A percentile compares a stretch with the other conserved stretches of the same genome.
phyloP scores from a whole-genome alignment of 2,329 filamentous ascomycete species.

The Aspergillus brunneoviolaceus region DNA sequence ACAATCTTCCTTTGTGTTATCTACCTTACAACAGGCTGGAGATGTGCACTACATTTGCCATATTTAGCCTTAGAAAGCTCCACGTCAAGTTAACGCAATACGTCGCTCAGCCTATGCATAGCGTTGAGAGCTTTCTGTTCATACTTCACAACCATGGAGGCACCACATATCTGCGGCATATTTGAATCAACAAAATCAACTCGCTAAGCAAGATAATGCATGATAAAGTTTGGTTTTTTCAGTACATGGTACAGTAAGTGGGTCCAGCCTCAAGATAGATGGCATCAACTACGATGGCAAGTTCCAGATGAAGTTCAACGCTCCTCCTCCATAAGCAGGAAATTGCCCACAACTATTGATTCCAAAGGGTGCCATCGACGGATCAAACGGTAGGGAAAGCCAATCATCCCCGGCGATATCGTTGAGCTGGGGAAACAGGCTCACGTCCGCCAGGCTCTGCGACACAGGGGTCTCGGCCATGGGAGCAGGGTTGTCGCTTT shows the following conservation, averaged over 20 bases:
- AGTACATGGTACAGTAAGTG: not conserved
- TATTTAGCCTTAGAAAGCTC: not conserved
- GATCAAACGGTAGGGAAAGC: conserved; percentile 45
- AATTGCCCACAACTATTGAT: conserved; percentile 39
- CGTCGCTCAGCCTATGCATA: too few species aligned
- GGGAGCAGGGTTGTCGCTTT: conserved; percentile 20
- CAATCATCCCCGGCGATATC: conserved; percentile 41
- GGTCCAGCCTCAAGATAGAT: not conserved
- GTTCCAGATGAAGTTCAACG: conserved; percentile 47
- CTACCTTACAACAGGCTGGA: not conserved
- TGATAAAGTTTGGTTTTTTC: not conserved
- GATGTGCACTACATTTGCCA: not conserved
- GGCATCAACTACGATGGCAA: conserved; percentile 32
- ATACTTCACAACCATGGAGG: too few species aligned
- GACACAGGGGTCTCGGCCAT: conserved; percentile 21
- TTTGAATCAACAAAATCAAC: not conserved
- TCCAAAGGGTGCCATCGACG: conserved; percentile 46
- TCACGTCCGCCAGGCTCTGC: conserved; percentile 29
- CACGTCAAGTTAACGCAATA: not conserved
- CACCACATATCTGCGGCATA: not conserved
- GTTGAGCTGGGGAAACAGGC: conserved; percentile 31
- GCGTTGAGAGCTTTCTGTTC: too few species aligned
- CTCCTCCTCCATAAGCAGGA: conserved; percentile 41
- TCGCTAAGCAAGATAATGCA: not conserved
- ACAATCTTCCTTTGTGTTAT: not conserved